Evolutionary conservation across 306 rosid genomes (phyloP).

Genomic region (Sesbania bispinosa): DNA sequence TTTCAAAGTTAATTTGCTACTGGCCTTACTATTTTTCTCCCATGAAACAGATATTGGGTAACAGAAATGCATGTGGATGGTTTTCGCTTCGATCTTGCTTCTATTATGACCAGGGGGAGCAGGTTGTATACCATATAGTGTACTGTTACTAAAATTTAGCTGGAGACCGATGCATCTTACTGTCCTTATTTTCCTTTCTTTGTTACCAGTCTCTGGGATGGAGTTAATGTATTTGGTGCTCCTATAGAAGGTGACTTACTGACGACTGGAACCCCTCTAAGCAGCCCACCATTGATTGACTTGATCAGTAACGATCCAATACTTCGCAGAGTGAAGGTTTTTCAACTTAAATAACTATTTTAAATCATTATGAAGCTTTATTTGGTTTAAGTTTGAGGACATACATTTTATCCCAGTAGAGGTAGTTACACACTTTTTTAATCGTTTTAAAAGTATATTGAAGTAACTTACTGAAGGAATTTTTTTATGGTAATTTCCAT

Average conservation of each 20-base stretch:
- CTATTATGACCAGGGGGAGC: conserved; percentile 91
- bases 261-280: conserved; percentile 82
- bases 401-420: neutral
- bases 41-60: conserved; percentile 81
- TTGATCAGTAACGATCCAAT: conserved; percentile 90
- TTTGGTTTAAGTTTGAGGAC: neutral
- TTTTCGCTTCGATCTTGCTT: conserved; percentile 99
- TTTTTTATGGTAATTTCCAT: neutral
- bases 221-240: conserved; percentile 71
- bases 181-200: conserved; percentile 32
- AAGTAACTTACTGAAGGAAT: conserved; percentile 19
- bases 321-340: conserved; percentile 86
- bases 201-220: conserved; percentile 76
- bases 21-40: conserved; percentile 23
- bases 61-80: conserved; percentile 98
- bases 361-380: neutral
- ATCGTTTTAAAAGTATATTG: neutral
- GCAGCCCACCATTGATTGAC: conserved; percentile 84
- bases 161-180: conserved; percentile 6
- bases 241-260: conserved; percentile 60
- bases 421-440: neutral
- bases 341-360: conserved; percentile 27
- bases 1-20: neutral
- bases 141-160: conserved; percentile 10
- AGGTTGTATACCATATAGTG: conserved; percentile 53